Evolutionary conservation across 2,329 filamentous ascomycete species (phyloP), one percentile per base, ranked within the genome.

Genomic region (Leptographium procerum): DNA sequence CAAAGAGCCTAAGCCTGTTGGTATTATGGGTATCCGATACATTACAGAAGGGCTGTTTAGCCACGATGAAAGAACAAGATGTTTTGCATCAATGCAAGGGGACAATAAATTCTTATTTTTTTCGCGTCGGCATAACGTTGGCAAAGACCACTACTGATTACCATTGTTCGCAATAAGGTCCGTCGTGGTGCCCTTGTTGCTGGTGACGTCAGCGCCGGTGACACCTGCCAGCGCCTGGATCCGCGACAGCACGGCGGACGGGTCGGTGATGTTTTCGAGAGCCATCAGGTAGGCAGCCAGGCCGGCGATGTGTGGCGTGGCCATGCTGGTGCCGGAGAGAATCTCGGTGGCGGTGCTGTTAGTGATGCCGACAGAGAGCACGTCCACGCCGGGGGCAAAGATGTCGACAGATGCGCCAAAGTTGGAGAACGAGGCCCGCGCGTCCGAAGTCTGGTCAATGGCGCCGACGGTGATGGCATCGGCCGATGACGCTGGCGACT

Each of bases 391-490:
- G 3, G 80, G 79, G 16, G 77, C 81, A 62, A 77, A 83, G 64
- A 84, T 69, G 65, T 82, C 77, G 61, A 85, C 79, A 22, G 65
- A 59, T 0, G 62, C 7, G 34, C 82, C 82, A 61, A 80, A 83
- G 77, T 84, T 85, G 73, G 77, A 81, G 71, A 84, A 85, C 59
- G 64, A 62, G 47, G 81, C 80, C 51, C 72, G 73, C 60, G 58
- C 29, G 62, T 83, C 81, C 50, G 63, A 77, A 40, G 65, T 65
- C 63, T 76, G 76, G 64, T 84, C 76, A 60, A 84, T 76, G 62
- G 81, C 82, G 61, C 80, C 82, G 51, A 85, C 80, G 47, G 80
- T 82, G 68, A 84, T 80, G 67, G 80, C 80, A 47, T 73, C 71
- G n/a, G 73, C 66, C 16, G 80, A 77, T 10, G 79, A 83, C 26